Conservation (phyloP, 768 basidiomycete genomes). For the Lactarius evosmus region DNA sequence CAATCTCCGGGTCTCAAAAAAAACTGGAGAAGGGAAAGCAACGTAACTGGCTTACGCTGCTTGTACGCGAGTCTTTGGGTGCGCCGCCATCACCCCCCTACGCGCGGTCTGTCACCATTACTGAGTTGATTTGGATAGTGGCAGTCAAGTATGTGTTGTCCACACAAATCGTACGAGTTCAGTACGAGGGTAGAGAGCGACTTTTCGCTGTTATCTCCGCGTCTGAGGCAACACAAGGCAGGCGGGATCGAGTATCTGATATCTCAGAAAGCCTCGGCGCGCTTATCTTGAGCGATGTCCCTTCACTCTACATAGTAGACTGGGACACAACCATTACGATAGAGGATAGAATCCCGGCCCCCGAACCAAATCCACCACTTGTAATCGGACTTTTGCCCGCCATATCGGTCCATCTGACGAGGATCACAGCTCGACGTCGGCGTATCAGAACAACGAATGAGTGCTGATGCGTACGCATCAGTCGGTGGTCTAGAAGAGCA, state of each 20-base stretch:
- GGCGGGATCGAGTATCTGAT: slow-evolving; percentile 30
- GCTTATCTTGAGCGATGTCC: slow-evolving; percentile 43
- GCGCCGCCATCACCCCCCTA: slow-evolving; percentile 30
- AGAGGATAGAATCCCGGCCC: slow-evolving; percentile 32
- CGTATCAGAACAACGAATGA: slow-evolving; percentile 42
- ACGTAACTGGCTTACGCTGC: slow-evolving; percentile 64
- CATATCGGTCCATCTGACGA: slow-evolving; percentile 7
- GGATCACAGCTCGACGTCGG: slow-evolving; percentile 32
- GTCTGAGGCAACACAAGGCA: slow-evolving; percentile 32
- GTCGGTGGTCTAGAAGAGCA: slow-evolving; percentile 89
- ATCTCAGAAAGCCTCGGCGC: slow-evolving; percentile 43
- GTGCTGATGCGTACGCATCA: slow-evolving; percentile 63
- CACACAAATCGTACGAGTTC: slow-evolving; percentile 57
- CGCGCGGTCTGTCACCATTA: slow-evolving; percentile 1
- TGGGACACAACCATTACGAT: slow-evolving; percentile 67
- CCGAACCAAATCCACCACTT: slow-evolving; percentile 28
- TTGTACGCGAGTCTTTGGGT: slow-evolving; percentile 70
- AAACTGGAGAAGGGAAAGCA: slow-evolving; percentile 37
- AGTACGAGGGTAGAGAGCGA: slow-evolving; percentile 58
- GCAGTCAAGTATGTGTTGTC: slow-evolving; percentile 66
- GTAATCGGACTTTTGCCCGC: slow-evolving; percentile 19
- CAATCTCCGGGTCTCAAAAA: slow-evolving; percentile 13
- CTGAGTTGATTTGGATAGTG: slow-evolving; percentile 41
- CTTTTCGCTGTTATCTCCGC: slow-evolving; percentile 55
- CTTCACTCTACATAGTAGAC: slow-evolving; percentile 55